Conservation (phyloP, 306 rosid genomes). For the Arachis hypogaea region DNA sequence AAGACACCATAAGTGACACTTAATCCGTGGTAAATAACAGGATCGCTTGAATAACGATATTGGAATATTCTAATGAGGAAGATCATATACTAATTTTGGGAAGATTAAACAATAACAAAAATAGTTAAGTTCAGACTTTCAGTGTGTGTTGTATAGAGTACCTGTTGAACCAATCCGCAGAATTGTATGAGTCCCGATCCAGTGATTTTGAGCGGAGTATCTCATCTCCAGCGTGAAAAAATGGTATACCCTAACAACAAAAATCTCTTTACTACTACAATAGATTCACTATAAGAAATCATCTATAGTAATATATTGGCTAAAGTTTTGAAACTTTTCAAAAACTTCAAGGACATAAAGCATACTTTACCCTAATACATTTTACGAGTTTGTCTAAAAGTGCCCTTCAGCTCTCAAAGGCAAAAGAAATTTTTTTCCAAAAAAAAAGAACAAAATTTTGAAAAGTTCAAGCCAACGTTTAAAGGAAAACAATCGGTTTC, state of each 20-base stretch:
- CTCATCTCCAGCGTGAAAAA: slow-evolving; percentile 90
- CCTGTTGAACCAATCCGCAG: slow-evolving; percentile 99
- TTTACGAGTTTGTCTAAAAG: too few species aligned
- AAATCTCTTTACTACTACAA: slow-evolving; percentile 35
- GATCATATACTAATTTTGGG: slow-evolving; percentile 22
- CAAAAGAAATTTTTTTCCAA: too few species aligned
- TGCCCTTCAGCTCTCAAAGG: too few species aligned
- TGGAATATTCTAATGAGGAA: slow-evolving; percentile 22
- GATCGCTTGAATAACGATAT: slow-evolving; percentile 7
- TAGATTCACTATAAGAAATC: slow-evolving; percentile 16
- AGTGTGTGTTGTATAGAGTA: slow-evolving; percentile 25
- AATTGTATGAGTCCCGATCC: slow-evolving; percentile 96
- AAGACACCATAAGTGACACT: slow-evolving; percentile 27
- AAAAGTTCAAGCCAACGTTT: background rate
- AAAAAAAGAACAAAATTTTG: background rate
- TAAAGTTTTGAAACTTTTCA: background rate
- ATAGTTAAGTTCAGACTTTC: background rate
- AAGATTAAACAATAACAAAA: slow-evolving; percentile 20
- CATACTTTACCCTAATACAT: too few species aligned
- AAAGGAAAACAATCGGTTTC: slow-evolving; percentile 32
- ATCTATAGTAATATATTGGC: background rate
- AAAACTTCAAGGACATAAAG: background rate
- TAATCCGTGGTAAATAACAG: slow-evolving; percentile 24
- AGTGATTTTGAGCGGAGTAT: slow-evolving; percentile 90
- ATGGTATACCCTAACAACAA: slow-evolving; percentile 77